These are phyloP conservation scores for Prinsepia uniflora DNA, from an alignment of 306 rosid species.

Conservation along the genomic window DNA sequence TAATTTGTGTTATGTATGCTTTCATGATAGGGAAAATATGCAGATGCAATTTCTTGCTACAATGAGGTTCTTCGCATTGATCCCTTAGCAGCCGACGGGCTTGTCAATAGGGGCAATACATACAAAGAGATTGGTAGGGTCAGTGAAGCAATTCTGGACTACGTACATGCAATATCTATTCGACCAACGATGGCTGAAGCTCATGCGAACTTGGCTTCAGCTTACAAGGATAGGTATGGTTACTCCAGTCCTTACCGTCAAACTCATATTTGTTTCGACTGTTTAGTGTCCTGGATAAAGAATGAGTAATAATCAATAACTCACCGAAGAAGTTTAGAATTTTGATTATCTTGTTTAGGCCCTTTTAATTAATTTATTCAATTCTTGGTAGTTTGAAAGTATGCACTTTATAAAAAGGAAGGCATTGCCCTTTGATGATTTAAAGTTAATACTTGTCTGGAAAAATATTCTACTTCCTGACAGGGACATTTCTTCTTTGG, in stretches of 20 bases:
- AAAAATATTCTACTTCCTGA: neutral
- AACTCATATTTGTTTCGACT: neutral
- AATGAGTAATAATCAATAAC: no score
- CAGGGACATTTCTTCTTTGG: neutral
- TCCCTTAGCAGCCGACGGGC: constrained; percentile 98
- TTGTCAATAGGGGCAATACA: constrained; percentile 97
- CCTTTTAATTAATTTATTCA: neutral
- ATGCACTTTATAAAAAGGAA: neutral
- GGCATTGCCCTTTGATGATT: neutral
- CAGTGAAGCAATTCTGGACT: constrained; percentile 94
- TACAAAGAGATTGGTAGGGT: constrained; percentile 97
- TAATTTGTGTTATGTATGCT: constrained; percentile 4
- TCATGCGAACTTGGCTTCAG: constrained; percentile 98
- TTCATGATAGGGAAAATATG: constrained; percentile 73
- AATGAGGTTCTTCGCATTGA: constrained; percentile 97
- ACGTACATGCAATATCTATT: constrained; percentile 64
- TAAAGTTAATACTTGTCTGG: neutral
- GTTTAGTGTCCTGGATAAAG: neutral
- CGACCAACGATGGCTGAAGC: constrained; percentile 98
- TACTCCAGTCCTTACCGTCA: neutral
- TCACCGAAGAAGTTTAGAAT: neutral
- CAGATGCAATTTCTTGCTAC: constrained; percentile 97
- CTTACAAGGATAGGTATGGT: constrained; percentile 87
- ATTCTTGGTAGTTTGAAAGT: neutral
- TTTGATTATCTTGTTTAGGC: neutral